Evolutionary conservation across 495 filamentous ascomycete genomes (phyloP), one percentile per base, ranked within the genome.

Genomic region (Entonaema liquescens): DNA sequence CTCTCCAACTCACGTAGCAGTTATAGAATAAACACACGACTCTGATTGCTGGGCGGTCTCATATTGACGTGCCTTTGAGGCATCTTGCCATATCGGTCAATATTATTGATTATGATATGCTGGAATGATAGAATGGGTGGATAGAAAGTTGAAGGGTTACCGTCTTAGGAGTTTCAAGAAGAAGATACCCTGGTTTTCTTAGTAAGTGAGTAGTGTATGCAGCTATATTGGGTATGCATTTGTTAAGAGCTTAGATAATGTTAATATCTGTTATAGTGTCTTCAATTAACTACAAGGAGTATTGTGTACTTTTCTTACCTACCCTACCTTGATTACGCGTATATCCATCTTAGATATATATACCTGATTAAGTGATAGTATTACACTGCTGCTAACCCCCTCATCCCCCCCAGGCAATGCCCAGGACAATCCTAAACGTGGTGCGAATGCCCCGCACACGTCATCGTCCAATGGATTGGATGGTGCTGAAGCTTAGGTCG

Each of bases 381-480:
- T 49, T 64, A 59, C 29, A 6, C 21, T 49, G 8, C 26, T 56
- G n/a, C n/a, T 56, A 2, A 19, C 17, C 31, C 31, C 31, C 31
- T 33, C n/a, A n/a, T n/a, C n/a, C n/a, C 53, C 23, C 17, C 26
- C 15, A 28, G 52, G 1, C 11, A 40, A 40, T 47, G 42, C 42
- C 49, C 23, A 53, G 49, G 13, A 9, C 13, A 53, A 53, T 53
- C 49, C 49, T n/a, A 53, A 53, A 53, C 49, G 15, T 29, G 5
- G 49, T 56, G 53, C 13, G 56, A 44, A 55, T 66, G 28, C 70
- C 70, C 65, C 70, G 70, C 70, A 68, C 65, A 72, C 70, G 65
- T 72, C 70, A 72, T 72, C 70, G 44, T 72, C 70, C 65, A 72
- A 68, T 68, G 40, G 38, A 61, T 44, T 40, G 23, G 31, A 29